Base-by-base conservation (phyloP, 2,329 filamentous ascomycete species). In the Cladosporium halotolerans region DNA sequence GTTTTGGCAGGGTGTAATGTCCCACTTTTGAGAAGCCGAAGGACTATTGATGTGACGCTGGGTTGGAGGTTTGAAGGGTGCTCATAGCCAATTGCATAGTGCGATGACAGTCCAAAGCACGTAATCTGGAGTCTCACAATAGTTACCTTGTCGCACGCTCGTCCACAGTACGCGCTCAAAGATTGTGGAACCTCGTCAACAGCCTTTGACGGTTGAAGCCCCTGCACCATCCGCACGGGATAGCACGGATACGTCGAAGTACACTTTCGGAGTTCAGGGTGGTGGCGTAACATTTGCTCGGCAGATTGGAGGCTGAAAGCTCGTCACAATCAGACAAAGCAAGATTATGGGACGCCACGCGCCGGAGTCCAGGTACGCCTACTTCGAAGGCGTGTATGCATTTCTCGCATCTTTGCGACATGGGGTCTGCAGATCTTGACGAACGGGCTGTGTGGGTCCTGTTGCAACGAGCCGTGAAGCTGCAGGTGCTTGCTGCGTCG, bases 401-500 rank as follows among this genome's bases (percentile, higher is more conserved):
- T 9, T 39, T 14, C 16, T 14, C 36, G n/a, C 11, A 16, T 39
- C 33, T 44, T 18, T 32, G 4, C 44, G 48, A 51, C 48, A 51
- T 44, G 13, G 23, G 13, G 40, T 38, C 48, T 51, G 40, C 40
- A 51, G 48, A 18, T 28, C 14, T 31, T 39, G 43, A 18, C 19
- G 32, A 39, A 44, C 19, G 19, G 16, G 40, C 48, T 10, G 28
- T 14, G 41, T 10, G 5, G 40, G 32, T n/a, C 13, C 19, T n/a
- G 10, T 44, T 13, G 48, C n/a, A 38, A 39, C 13, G 19, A 51
- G 14, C 40, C 40, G 40, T 44, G 51, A 47, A 42, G 44, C 51
- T 41, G 36, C 36, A 41, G 16, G 32, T 45, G 51, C 51, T 47
- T 53, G 44, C 51, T 53, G 51, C 23, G 23, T 10, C 45, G 36